Conservation (phyloP, 495 filamentous ascomycete genomes). For the Filosporella fistucella region DNA sequence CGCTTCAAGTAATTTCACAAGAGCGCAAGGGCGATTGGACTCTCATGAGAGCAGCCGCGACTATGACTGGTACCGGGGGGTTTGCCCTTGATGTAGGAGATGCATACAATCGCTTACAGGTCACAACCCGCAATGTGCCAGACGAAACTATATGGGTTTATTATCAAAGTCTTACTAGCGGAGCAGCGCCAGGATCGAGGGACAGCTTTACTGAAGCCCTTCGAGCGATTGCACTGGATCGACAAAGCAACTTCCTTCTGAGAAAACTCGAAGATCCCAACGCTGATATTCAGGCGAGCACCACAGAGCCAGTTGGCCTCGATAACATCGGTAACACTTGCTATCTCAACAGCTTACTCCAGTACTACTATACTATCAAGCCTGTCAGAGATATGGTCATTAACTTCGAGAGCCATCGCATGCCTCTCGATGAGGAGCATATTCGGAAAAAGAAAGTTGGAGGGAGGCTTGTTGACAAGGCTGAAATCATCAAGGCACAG, state of each 20-base stretch:
- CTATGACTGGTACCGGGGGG: slow-evolving; percentile 8
- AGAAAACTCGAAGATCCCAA: slow-evolving; percentile 26
- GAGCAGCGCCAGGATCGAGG: slow-evolving; percentile 22
- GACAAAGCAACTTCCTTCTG: slow-evolving; percentile 21
- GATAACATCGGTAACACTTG: slow-evolving; percentile 96
- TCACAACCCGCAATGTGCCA: slow-evolving; percentile 7
- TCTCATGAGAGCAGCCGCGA: slow-evolving; percentile 14
- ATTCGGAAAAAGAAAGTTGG: slow-evolving; percentile 63
- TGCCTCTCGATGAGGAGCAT: slow-evolving; percentile 56
- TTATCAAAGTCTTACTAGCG: slow-evolving; percentile 16
- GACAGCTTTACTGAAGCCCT: slow-evolving; percentile 24
- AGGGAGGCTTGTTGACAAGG: slow-evolving; percentile 41
- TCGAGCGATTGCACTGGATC: slow-evolving; percentile 22
- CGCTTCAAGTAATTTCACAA: slow-evolving; percentile 21
- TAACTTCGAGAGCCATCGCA: slow-evolving; percentile 58
- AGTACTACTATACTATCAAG: slow-evolving; percentile 89
- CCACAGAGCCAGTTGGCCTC: slow-evolving; percentile 69
- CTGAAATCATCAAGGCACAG: slow-evolving; percentile 64
- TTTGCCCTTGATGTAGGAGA: slow-evolving; percentile 17
- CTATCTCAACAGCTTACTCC: slow-evolving; percentile 93
- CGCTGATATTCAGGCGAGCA: slow-evolving; percentile 15
- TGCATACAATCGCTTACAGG: slow-evolving; percentile 25
- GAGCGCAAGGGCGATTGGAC: slow-evolving; percentile 10
- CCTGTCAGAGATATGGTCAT: slow-evolving; percentile 78
- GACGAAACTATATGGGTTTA: slow-evolving; percentile 23